These are phyloP conservation scores for Sclerotinia nivalis DNA, from an alignment of 2,329 filamentous ascomycete genomes.

Conservation along the genomic window DNA sequence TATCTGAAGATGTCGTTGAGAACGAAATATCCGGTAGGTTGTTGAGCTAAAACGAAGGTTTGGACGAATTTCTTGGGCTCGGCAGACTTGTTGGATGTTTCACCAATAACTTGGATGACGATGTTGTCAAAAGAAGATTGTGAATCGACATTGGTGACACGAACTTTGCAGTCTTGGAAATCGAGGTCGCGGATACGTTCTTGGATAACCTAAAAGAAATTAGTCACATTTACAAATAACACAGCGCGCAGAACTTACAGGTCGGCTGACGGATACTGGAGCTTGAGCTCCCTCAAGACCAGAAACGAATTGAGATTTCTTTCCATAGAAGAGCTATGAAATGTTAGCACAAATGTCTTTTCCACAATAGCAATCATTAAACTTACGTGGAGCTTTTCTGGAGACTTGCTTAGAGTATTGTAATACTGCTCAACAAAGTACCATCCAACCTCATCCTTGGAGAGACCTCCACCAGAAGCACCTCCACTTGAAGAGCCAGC, in stretches of 20 bases:
- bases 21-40: constrained; percentile 96
- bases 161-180: constrained; percentile 97
- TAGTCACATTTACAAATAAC: constrained; percentile 25
- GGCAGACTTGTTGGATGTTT: constrained; percentile 90
- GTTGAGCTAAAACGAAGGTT: constrained; percentile 94
- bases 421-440: constrained; percentile 99
- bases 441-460: constrained; percentile 97
- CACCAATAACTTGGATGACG: constrained; percentile 95
- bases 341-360: constrained; percentile 28
- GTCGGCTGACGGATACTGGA: constrained; percentile 81
- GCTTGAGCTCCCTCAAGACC: constrained; percentile 88
- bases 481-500: constrained; percentile 38
- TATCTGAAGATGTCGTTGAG: constrained; percentile 98
- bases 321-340: constrained; percentile 84
- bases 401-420: constrained; percentile 90
- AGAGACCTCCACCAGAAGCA: constrained; percentile 50
- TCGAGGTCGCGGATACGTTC: constrained; percentile 91
- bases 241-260: constrained; percentile 56
- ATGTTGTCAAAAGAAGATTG: constrained; percentile 92
- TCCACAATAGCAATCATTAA: neutral
- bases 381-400: constrained; percentile 84
- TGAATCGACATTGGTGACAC: constrained; percentile 95
- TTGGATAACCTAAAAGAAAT: constrained; percentile 72
- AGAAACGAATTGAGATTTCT: constrained; percentile 91
- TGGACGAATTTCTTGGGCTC: constrained; percentile 96